A percentile compares a stretch with the other conserved stretches of the same genome.
These are phyloP conservation scores for Penicillium thymicola DNA, from an alignment of 2,329 filamentous ascomycete genomes.

Conservation along the genomic window DNA sequence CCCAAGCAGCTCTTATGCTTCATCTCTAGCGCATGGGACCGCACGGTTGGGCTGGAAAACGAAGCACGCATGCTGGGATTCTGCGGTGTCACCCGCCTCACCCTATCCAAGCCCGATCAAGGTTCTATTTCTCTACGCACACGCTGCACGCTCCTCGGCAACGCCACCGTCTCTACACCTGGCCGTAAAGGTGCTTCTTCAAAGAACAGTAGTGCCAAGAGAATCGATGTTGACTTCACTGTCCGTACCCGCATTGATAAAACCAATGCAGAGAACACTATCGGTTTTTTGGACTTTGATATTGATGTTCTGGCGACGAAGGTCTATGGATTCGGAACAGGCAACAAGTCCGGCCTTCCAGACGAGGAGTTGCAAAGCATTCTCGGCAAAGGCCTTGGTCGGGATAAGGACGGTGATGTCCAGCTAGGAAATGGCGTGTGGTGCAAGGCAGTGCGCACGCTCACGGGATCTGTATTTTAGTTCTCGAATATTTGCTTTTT, in stretches of 20 bases:
- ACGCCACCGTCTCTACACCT: conserved; percentile 13
- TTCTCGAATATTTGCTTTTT: conserved; percentile 2
- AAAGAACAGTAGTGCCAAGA: conserved; percentile 17
- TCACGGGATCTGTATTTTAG: conserved; percentile 37
- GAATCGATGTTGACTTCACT: conserved; percentile 43
- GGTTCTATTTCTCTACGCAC: conserved; percentile 31
- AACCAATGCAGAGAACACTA: conserved; percentile 10
- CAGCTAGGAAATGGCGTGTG: conserved; percentile 39
- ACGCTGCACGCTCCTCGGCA: conserved; percentile 40
- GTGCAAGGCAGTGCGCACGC: conserved; percentile 38
- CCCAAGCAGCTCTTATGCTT: conserved; percentile 41
- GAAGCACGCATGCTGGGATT: conserved; percentile 46
- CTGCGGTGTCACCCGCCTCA: conserved; percentile 43
- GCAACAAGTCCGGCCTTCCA: conserved; percentile 27
- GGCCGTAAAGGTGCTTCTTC: conserved; percentile 6
- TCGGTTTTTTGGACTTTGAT: conserved; percentile 35
- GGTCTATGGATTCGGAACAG: conserved; percentile 39
- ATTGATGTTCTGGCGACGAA: conserved; percentile 40
- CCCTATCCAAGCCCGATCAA: conserved; percentile 28
- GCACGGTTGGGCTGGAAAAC: conserved; percentile 39
- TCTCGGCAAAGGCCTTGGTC: conserved; percentile 27
- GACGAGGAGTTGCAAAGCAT: conserved; percentile 38
- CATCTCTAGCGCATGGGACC: conserved; percentile 44
- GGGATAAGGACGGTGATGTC: conserved; percentile 11
- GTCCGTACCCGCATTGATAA: conserved; percentile 30